Evolutionary conservation across 1,284 basidiomycete species (phyloP).

Genomic region (Moesziomyces sp.): DNA sequence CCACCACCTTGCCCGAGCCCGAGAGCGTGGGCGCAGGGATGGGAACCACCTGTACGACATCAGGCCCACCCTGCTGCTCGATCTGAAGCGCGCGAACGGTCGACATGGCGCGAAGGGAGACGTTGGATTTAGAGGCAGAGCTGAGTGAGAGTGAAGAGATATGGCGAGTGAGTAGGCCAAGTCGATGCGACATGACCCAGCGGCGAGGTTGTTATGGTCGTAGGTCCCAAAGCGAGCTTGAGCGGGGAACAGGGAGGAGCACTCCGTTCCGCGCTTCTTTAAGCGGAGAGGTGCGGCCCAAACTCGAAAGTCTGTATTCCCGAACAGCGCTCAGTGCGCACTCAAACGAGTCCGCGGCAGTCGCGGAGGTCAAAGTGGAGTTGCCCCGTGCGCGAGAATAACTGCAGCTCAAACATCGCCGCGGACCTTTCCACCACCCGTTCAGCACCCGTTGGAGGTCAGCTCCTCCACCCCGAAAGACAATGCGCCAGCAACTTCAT

Average conservation of each 20-base stretch:
- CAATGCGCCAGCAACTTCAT: no score
- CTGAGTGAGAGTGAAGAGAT: background rate
- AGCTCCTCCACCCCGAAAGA: no score
- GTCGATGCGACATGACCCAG: constrained; percentile 14
- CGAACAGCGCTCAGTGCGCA: no score
- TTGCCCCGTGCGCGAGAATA: constrained; percentile 11
- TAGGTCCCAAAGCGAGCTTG: no score
- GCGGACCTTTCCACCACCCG: no score
- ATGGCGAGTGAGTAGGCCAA: constrained; percentile 11
- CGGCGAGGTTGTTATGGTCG: no score
- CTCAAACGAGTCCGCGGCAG: background rate
- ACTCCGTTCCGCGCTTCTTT: no score
- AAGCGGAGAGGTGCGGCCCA: no score
- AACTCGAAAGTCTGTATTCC: no score
- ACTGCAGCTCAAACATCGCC: no score
- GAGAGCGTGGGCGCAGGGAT: constrained; percentile 75
- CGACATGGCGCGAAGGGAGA: constrained; percentile 64
- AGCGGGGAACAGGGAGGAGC: no score
- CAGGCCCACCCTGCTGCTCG: constrained; percentile 76
- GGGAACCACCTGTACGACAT: constrained; percentile 78
- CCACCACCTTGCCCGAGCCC: constrained; percentile 76
- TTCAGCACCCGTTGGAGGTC: no score
- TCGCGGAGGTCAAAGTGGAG: background rate
- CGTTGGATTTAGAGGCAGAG: background rate
- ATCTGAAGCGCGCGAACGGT: constrained; percentile 72